phyloP scores from a whole-genome alignment of 441 rosid genomes.

The Populus hybrid region DNA sequence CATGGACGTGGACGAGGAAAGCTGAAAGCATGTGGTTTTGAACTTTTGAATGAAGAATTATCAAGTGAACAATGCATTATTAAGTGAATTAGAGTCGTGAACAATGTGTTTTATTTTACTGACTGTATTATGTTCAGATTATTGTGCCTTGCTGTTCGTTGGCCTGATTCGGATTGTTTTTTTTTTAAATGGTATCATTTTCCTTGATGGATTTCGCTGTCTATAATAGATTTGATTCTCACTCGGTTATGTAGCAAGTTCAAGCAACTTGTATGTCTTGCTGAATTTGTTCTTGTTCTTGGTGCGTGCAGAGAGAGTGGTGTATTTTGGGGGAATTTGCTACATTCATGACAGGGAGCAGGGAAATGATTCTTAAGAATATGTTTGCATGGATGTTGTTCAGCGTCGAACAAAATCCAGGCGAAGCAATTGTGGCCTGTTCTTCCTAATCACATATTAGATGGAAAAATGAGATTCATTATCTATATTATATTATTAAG shows the following conservation, averaged over 20 bases:
- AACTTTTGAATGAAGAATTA: not conserved
- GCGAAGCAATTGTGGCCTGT: no score
- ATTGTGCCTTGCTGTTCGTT: not conserved
- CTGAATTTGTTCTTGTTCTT: not conserved
- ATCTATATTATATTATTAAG: no score
- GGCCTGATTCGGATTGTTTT: constrained; percentile 10
- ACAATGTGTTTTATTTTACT: not conserved
- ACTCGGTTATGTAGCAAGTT: no score
- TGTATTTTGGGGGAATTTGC: no score
- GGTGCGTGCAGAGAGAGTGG: no score
- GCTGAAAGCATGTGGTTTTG: constrained; percentile 1
- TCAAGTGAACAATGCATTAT: not conserved
- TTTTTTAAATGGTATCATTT: not conserved
- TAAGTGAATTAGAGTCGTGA: not conserved
- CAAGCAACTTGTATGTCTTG: not conserved
- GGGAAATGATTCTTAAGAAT: not conserved
- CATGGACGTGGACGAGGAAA: not conserved
- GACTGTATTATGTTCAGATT: not conserved
- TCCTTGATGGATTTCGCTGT: constrained; percentile 7
- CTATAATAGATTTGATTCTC: not conserved
- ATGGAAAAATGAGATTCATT: no score
- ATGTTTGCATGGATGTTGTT: no score
- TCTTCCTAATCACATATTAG: no score
- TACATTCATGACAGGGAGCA: not conserved
- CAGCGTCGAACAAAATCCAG: no score